Evolutionary conservation across 768 basidiomycete species (phyloP).

Genomic region (Tylopilus sp.): DNA sequence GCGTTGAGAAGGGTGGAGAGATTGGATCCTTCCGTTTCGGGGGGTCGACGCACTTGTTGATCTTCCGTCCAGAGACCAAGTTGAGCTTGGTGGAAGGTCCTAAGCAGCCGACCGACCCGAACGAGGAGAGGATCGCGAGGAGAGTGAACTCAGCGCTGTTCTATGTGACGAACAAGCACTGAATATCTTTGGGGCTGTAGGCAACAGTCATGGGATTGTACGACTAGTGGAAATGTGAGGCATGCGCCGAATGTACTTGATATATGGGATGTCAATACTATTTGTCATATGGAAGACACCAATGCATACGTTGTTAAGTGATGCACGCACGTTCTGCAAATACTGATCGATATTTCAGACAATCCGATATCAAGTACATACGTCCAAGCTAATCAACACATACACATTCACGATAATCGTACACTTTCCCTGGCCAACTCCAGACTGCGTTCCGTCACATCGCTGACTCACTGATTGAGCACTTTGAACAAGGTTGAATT

Average conservation of each 20-base stretch:
- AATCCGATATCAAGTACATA: neutral
- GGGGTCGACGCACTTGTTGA: slow-evolving; percentile 47
- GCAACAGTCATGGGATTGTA: too few relatives aligned
- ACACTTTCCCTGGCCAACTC: neutral
- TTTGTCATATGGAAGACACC: too few relatives aligned
- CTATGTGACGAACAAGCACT: neutral
- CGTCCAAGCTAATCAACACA: neutral
- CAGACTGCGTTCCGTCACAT: neutral
- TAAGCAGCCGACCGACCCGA: neutral
- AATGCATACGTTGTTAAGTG: too few relatives aligned
- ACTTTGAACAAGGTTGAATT: neutral
- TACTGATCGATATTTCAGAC: too few relatives aligned
- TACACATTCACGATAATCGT: neutral
- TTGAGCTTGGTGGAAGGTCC: slow-evolving; percentile 8
- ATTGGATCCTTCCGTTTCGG: slow-evolving; percentile 65
- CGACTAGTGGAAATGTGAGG: too few relatives aligned
- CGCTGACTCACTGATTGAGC: neutral
- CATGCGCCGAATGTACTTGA: too few relatives aligned
- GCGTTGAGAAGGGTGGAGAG: slow-evolving; percentile 55
- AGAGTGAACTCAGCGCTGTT: neutral
- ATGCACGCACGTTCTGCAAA: too few relatives aligned
- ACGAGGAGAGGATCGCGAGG: neutral
- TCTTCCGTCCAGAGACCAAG: slow-evolving; percentile 40
- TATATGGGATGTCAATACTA: too few relatives aligned
- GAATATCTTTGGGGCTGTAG: too few relatives aligned